Evolutionary conservation across 371 early-diverging fungal genomes (phyloP).

Genomic region (Apophysomyces ossiformis): DNA sequence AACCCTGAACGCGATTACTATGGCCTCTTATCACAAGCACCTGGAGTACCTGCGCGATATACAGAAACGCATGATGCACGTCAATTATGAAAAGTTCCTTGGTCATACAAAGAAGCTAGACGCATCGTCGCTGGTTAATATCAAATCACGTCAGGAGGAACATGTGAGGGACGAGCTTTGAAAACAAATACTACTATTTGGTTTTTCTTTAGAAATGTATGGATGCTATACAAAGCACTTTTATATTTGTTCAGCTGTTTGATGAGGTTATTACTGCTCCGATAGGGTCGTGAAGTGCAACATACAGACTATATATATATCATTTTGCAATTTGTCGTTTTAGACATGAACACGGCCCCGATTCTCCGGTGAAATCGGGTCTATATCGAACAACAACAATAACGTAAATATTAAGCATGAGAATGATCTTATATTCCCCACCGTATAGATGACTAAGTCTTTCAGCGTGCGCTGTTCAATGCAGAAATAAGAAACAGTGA

Average conservation of each 20-base stretch:
- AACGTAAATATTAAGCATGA: no score
- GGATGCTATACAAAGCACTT: no score
- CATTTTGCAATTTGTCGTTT: no score
- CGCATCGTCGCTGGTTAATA: neutral
- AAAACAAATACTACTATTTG: neutral
- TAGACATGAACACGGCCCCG: neutral
- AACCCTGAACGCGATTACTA: conserved; percentile 25
- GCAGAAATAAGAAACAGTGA: no score
- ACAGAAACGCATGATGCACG: conserved; percentile 33
- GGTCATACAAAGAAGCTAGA: conserved; percentile 19
- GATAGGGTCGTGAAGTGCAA: neutral
- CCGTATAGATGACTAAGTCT: conserved; percentile 21
- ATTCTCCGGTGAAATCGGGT: neutral
- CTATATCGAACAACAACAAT: neutral
- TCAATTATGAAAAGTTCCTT: conserved; percentile 41
- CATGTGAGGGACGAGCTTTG: conserved; percentile 33
- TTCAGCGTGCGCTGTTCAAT: conserved; percentile 22
- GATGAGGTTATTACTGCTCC: neutral
- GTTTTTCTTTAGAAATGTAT: no score
- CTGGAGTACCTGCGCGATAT: conserved; percentile 34
- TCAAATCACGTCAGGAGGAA: neutral
- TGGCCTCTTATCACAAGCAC: conserved; percentile 29
- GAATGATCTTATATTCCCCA: neutral
- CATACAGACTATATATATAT: no score
- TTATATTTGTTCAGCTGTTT: neutral